Evolutionary conservation across 139 green algal species (phyloP), one percentile per base, ranked within the genome.

Genomic region (Nannochloris sp.): DNA sequence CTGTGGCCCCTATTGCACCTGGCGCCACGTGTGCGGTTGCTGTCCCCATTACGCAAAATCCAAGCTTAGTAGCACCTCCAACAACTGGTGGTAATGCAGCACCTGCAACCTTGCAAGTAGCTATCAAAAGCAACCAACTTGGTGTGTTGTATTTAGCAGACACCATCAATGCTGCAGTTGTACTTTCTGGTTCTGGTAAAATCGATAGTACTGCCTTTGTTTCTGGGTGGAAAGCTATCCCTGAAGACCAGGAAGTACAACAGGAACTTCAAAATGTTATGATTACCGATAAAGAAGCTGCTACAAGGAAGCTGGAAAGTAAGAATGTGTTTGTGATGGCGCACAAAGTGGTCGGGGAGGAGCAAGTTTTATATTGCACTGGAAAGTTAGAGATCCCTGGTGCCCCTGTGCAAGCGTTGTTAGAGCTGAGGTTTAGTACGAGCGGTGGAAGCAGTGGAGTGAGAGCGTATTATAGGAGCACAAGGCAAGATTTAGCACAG

Each of bases 111-210:
- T 19, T 74, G 51, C 88, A 95, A 76, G 74, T 95, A 42, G 89
- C 89, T 14, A 59, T 96, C 32, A 90, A 92, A 66, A 85, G 72
- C 53, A 85, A 81, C 60, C 81, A 95, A 73, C 75, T 88, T 56
- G 87, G 86, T 10, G 92, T 97, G 64, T 74, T 91, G 42, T 97
- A 98, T 75, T 89, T 95, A 57, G 73, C 73, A 5, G 89, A 93
- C 66, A 51, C 33, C 44, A 35, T 97, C 3, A 65, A 80, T 13
- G 61, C 93, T 39, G 63, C 73, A 10, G 78, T 74, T 1, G 29
- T 93, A 27, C 55, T 92, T 61, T 33, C 65, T 57, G 79, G 85
- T 37, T 36, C 44, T 12, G 83, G 83, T 25, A 70, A 30, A 29
- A 76, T 87, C 32, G 75, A 82, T 54, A 59, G 61, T 6, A 39